Base-by-base conservation (phyloP, 2,329 filamentous ascomycete species). In the Cladosporium sp. region DNA sequence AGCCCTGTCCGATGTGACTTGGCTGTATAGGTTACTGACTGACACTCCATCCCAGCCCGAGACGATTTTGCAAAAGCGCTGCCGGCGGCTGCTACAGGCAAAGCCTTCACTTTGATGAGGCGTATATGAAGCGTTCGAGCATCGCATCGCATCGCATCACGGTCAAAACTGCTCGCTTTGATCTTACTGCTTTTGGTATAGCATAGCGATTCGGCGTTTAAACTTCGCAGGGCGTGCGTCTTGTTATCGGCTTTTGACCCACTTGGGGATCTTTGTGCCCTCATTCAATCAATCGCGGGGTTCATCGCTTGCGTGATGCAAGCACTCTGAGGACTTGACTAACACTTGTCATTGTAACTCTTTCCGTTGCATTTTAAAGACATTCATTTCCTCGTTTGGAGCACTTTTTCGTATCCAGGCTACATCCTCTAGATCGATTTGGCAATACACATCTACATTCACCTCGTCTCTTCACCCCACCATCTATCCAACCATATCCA, bases 1-100 rank as follows among this genome's bases (percentile, higher is more conserved):
- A 32, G 28, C 51, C 35, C 19, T 50, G 0, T 28, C n/a, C 3
- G 8, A 9, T 19, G 45, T n/a, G n/a, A n/a, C n/a, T n/a, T n/a
- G n/a, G n/a, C n/a, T n/a, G n/a, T n/a, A n/a, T n/a, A n/a, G n/a
- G n/a, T n/a, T n/a, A n/a, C n/a, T n/a, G n/a, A n/a, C n/a, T n/a
- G n/a, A n/a, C n/a, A n/a, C n/a, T n/a, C n/a, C n/a, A n/a, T n/a
- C n/a, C 19, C 37, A 80, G 77, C 76, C 47, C 74, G 77, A 55
- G 76, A 80, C 61, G 60, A 64, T 4, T 79, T 80, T 63, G 72
- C 74, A 3, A 68, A 73, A 56, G 75, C 76, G 12, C 70, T 80
- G 10, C 77, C 77, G 2, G 76, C 77, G 20, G 70, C 73, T 7
- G 71, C 74, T 53, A 71, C 65, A 48, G 50, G 69, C 71, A 35